Evolutionary conservation across 768 basidiomycete species (phyloP), one percentile per base, ranked within the genome.

Genomic region (Auricularia sp.): DNA sequence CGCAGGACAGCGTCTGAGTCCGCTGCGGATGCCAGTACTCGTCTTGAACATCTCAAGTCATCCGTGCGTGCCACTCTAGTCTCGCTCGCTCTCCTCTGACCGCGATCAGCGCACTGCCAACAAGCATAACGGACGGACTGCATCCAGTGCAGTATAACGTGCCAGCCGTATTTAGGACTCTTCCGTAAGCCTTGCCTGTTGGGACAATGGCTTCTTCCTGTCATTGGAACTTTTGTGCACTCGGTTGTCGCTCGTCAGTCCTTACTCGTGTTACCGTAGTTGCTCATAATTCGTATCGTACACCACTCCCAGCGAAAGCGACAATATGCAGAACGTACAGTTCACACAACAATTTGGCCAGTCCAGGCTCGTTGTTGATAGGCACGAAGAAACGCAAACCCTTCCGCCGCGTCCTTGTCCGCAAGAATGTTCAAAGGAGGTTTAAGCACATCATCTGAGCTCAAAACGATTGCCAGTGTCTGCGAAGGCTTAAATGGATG

Each of bases 311-410:
- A 29, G 29, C 29, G 3, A 29, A 29, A 29, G 29, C 29, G 29
- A 29, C 29, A 0, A 29, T 29, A 29, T 29, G 29, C 29, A 29
- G 29, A 29, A 29, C 29, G 29, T 42, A 14, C 39, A 42, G 8
- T 8, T 42, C 12, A 42, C 12, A 42, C 39, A 42, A 42, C 39
- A 42, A 42, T 42, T 0, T 14, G 8, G 8, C 53, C 53, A 29
- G 11, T 54, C 53, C 53, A 54, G n/a, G 53, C 53, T 18, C 81
- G 72, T 35, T 79, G 78, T 67, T 82, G 79, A 62, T 76, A 83
- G 3, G 78, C 80, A 29, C 67, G 77, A 68, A 83, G 67, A 68
- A 81, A 83, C 8, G 75, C 75, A 68, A 78, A 81, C 6, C 82
- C 82, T 68, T 80, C 79, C 3, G 77, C 77, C 4, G 72, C 76